Evolutionary conservation across 495 filamentous ascomycete genomes (phyloP).

Genomic region (Xylaria intraflava): DNA sequence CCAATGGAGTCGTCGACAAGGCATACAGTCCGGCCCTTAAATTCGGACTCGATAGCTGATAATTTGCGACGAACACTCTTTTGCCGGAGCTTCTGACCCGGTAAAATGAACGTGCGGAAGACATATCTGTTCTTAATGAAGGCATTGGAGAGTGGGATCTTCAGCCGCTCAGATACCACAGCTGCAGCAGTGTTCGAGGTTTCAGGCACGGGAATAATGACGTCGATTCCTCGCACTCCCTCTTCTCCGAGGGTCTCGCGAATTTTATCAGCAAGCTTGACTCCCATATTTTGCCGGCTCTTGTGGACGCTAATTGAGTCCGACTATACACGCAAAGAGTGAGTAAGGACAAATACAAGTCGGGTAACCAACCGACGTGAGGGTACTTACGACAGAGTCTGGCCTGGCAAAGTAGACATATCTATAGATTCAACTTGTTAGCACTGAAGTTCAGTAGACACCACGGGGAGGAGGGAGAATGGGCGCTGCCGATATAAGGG

Average conservation of each 20-base stretch:
- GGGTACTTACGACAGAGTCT: slow-evolving; percentile 53
- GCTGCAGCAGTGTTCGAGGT: slow-evolving; percentile 81
- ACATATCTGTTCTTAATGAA: slow-evolving; percentile 91
- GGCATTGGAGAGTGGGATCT: slow-evolving; percentile 67
- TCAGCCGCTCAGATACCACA: slow-evolving; percentile 66
- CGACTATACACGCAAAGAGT: slow-evolving; percentile 37
- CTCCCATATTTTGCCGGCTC: slow-evolving; percentile 87
- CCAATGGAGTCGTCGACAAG: slow-evolving; percentile 84
- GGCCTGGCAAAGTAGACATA: slow-evolving; percentile 74
- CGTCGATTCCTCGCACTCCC: slow-evolving; percentile 76
- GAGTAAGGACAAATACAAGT: not conserved
- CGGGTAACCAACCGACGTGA: not conserved
- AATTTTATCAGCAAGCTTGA: slow-evolving; percentile 76
- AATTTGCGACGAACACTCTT: slow-evolving; percentile 73
- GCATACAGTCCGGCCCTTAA: slow-evolving; percentile 74
- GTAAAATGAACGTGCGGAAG: slow-evolving; percentile 80
- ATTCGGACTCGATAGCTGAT: slow-evolving; percentile 81
- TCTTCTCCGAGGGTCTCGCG: slow-evolving; percentile 65
- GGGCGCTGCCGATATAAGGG: slow-evolving; percentile 20
- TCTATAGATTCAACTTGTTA: not conserved
- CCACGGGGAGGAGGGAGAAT: slow-evolving; percentile 35
- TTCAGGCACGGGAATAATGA: slow-evolving; percentile 84
- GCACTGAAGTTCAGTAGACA: not conserved
- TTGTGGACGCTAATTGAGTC: slow-evolving; percentile 90
- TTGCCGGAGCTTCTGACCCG: slow-evolving; percentile 64